Base-by-base conservation (phyloP, 495 filamentous ascomycete genomes). In the Pyrenula massariospora region DNA sequence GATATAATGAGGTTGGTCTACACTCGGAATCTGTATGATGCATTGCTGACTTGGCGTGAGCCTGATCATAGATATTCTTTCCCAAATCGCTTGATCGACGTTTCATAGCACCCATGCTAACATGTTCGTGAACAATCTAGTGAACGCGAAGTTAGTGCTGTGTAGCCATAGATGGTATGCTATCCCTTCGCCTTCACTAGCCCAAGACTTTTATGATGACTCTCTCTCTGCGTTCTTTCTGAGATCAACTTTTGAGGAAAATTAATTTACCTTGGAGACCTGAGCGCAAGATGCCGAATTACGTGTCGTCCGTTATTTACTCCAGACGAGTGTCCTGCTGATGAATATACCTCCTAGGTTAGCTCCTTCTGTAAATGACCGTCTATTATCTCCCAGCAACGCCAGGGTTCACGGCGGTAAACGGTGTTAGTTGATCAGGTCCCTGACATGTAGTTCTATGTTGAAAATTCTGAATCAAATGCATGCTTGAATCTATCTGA, bases 1-100 rank as follows among this genome's bases (percentile, higher is more conserved):
- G 91, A 96, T 96, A 91, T 94, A 94, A 93, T 93, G 88, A 92
- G 88, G 87, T 91, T 76, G 73, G 80, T 76, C 21, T 11, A 19
- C 11, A 24, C 48, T 21, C 20, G 8, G 21, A 36, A 10, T n/a
- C 22, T 19, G 24, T 10, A 22, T 10, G 2, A 48, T n/a, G 53
- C 2, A 22, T 55, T 63, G 66, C 80, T 85, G 66, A 83, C 71
- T 52, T 52, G 24, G 52, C 48, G 54, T 48, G 54, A 76, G 73
- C 70, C 74, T 77, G 73, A 75, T 60, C 63, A 67, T 56, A 70
- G 68, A 72, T 64, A 63, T 66, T 59, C 63, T 64, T 36, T 64
- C 65, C 53, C 54, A 58, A 65, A 54, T 48, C 64, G 20, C 53
- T 23, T 56, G 59, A 64, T 71, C 61, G 60, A 55, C 59, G 57